phyloP scores from a whole-genome alignment of 495 filamentous ascomycete species.

The Talaromyces proteolyticus region DNA sequence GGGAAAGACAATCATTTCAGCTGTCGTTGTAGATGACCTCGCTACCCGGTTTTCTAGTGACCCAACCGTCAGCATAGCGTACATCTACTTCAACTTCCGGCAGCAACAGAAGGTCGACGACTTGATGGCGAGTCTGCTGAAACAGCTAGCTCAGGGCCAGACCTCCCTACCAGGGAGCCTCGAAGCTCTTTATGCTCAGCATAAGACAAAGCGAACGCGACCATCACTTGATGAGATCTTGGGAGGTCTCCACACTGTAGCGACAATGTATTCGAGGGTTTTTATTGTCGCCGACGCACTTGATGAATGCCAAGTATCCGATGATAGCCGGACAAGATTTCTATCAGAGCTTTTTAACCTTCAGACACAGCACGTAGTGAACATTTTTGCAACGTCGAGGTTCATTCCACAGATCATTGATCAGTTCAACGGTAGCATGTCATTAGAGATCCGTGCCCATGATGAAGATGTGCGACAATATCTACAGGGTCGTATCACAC shows the following conservation, averaged over 20 bases:
- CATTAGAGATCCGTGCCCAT: constrained; percentile 5
- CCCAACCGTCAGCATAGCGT: constrained; percentile 21
- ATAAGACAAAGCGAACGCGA: constrained; percentile 11
- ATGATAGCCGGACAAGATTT: constrained; percentile 8
- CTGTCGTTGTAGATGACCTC: constrained; percentile 27
- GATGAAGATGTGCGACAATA: constrained; percentile 5
- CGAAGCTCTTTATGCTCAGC: constrained; percentile 16
- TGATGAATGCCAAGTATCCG: constrained; percentile 17
- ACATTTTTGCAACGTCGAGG: constrained; percentile 21
- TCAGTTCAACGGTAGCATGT: constrained; percentile 2
- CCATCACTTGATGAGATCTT: constrained; percentile 26
- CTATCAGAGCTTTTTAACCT: constrained; percentile 10
- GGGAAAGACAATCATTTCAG: constrained; percentile 31
- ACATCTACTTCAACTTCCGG: constrained; percentile 35
- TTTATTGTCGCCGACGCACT: constrained; percentile 39
- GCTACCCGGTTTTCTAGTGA: constrained; percentile 8
- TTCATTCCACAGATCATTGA: constrained; percentile 8
- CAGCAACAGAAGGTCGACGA: constrained; percentile 14
- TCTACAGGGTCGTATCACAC: constrained; percentile 7
- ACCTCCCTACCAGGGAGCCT: constrained; percentile 14
- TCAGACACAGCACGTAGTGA: neutral
- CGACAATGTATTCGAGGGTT: constrained; percentile 13
- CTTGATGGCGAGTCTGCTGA: constrained; percentile 22
- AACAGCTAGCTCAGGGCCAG: constrained; percentile 16
- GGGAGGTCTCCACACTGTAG: constrained; percentile 17